phyloP scores from a whole-genome alignment of 139 green algal species.

The Chlorella sp. region DNA sequence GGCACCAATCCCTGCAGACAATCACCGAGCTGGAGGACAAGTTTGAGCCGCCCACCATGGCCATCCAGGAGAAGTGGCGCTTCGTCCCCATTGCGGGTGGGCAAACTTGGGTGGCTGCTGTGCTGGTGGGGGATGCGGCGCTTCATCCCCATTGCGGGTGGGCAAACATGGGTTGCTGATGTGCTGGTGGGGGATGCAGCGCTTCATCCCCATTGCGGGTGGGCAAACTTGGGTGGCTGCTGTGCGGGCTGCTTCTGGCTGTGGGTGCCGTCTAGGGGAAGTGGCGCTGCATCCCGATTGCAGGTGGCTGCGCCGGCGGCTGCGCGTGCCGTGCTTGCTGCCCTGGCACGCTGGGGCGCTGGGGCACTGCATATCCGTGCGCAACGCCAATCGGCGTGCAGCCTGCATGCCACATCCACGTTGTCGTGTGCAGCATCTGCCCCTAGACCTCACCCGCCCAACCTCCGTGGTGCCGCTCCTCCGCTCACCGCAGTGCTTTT shows the following conservation, averaged over 20 bases:
- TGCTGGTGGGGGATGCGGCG: not conserved
- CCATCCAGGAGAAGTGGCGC: conserved; percentile 10
- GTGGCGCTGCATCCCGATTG: conserved; percentile 32
- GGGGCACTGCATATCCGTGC: too few relatives aligned
- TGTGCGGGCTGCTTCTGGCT: not conserved
- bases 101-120: not conserved
- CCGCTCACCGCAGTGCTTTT: not conserved
- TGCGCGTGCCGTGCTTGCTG: not conserved
- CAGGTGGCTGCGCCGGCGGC: not conserved
- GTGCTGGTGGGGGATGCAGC: not conserved
- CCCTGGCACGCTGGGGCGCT: too few relatives aligned
- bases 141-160: conserved; percentile 34
- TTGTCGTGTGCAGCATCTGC: too few relatives aligned
- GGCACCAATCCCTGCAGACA: not conserved
- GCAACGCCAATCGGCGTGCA: too few relatives aligned
- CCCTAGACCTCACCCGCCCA: not conserved
- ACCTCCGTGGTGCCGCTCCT: too few relatives aligned
- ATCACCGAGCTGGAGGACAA: not conserved
- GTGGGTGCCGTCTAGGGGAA: not conserved
- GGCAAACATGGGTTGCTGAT: not conserved
- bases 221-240: not conserved
- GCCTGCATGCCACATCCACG: too few relatives aligned
- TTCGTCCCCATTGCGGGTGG: conserved; percentile 31
- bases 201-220: conserved; percentile 35
- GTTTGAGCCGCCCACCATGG: conserved; percentile 25